Evolutionary conservation across 2,329 filamentous ascomycete genomes (phyloP), one percentile per base, ranked within the genome.

Genomic region (Parastagonospora nodorum): DNA sequence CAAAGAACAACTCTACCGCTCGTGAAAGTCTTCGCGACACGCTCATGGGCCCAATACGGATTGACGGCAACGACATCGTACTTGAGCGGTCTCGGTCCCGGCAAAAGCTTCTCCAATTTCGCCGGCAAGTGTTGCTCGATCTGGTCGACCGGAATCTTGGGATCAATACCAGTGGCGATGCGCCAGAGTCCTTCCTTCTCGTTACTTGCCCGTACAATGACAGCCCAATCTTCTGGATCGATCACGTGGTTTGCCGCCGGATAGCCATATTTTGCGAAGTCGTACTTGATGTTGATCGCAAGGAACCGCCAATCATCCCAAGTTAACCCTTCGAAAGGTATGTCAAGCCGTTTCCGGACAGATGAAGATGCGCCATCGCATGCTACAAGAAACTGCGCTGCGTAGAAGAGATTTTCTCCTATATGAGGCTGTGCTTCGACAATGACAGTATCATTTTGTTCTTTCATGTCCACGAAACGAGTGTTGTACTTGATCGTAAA

Each of bases 141-240:
- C 10, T 42, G 24, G 11, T 42, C 39, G 24, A 42, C 12, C 2
- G 39, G 39, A 24, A 42, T 42, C 11, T 30, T 14, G 12, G 39
- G 39, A n/a, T 42, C 39, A 8, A 42, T 42, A 6, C 39, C 39
- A 5, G 39, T 42, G 5, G 39, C 39, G 24, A 42, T 30, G 24
- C 39, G 39, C 39, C 39, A 42, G 8, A 42, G 19, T 9, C 39
- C 39, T 42, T 42, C 39, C 24, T 42, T 42, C n/a, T 42, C 39
- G n/a, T 42, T 28, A 29, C 39, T 42, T 29, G 39, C 39, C 7
- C 39, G 39, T 8, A 42, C 39, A 14, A 42, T 42, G 12, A 42
- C 39, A n/a, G 39, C 39, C 39, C 39, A 42, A 30, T 42, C 24
- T 29, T 42, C 39, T 29, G 27, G n/a, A 14, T 42, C 39, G 14